Evolutionary conservation across 495 filamentous ascomycete genomes (phyloP), one percentile per base, ranked within the genome.

Genomic region (Hypomontagnella submonticulosa): DNA sequence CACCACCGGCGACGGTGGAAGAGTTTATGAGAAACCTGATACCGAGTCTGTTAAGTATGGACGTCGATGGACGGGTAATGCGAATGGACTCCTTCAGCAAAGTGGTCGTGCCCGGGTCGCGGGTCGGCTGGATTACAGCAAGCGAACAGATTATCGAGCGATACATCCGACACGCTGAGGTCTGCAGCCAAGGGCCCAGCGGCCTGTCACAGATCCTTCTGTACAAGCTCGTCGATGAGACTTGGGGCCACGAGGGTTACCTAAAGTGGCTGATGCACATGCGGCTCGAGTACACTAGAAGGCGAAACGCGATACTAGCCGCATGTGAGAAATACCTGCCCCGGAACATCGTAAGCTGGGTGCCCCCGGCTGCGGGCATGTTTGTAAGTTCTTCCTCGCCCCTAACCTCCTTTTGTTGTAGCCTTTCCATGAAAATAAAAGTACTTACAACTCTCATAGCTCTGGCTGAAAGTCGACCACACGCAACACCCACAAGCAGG

Each of bases 221-320:
- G 54, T 94, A 87, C 79, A 96, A 95, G 77, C 82, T 99, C 58
- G 80, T 99, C 6, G 95, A 99, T 55, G 93, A 97, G 75, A 84
- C 86, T 49, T 99, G 95, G 95, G 95, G 93, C 18, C 95, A 99
- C 72, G 80, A 81, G n/a, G 95, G 96, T 0, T 99, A 91, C 72
- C 70, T 99, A 9, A 83, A 90, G 67, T 99, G 95, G 95, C 77
- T 99, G 72, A 91, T 96, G 66, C 79, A 91, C 69, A 75, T 99
- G 49, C 84, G 92, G n/a, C 73, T 88, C 72, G 84, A 92, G 73
- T 99, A 99, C 70, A 95, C 93, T 13, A 75, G 79, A 60, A 84
- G 94, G 38, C 77, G 95, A 34, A 84, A 97, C 67, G 81, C 85
- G 11, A 81, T 99, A 49, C 80, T 96, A n/a, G 82, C 83, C 27